Conservation (phyloP, 176 grass and related monocot species). For the Eleusine coracana region DNA sequence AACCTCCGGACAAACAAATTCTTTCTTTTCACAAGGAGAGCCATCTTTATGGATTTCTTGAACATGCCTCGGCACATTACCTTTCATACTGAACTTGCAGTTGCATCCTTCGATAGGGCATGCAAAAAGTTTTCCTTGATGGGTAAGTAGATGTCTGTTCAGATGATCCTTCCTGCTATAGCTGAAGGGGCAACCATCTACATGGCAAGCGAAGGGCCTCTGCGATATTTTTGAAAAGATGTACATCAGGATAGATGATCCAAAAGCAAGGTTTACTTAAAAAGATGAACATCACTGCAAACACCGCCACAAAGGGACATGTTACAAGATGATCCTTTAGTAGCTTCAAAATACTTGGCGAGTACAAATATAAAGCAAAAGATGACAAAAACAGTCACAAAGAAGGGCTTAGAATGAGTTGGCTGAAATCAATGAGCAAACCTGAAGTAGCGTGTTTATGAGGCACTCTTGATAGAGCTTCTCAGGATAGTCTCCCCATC, state of each 20-base stretch:
- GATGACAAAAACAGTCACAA: conserved; percentile 3
- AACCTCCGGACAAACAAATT: conserved; percentile 56
- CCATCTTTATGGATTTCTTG: conserved; percentile 51
- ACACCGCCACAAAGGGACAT: neutral
- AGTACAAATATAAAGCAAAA: neutral
- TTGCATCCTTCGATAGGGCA: conserved; percentile 67
- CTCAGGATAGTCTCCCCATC: conserved; percentile 79
- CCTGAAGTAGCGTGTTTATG: conserved; percentile 49
- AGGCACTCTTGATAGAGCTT: conserved; percentile 80
- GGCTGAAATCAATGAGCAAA: conserved; percentile 34
- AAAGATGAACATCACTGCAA: conserved; percentile 9
- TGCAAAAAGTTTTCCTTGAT: conserved; percentile 64
- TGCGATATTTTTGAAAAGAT: conserved; percentile 43
- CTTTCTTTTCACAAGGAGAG: conserved; percentile 44
- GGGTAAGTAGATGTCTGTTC: conserved; percentile 66
- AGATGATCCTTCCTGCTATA: conserved; percentile 83
- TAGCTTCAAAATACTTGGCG: neutral
- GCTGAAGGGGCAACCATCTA: conserved; percentile 57
- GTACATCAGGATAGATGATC: conserved; percentile 30
- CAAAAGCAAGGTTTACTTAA: conserved; percentile 11
- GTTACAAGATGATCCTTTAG: neutral
- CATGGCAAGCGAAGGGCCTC: conserved; percentile 62
- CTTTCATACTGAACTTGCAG: conserved; percentile 59
- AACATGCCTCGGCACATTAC: conserved; percentile 72
- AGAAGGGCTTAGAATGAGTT: neutral